phyloP scores from a whole-genome alignment of 1,284 basidiomycete genomes.

The Trametes polyzona region DNA sequence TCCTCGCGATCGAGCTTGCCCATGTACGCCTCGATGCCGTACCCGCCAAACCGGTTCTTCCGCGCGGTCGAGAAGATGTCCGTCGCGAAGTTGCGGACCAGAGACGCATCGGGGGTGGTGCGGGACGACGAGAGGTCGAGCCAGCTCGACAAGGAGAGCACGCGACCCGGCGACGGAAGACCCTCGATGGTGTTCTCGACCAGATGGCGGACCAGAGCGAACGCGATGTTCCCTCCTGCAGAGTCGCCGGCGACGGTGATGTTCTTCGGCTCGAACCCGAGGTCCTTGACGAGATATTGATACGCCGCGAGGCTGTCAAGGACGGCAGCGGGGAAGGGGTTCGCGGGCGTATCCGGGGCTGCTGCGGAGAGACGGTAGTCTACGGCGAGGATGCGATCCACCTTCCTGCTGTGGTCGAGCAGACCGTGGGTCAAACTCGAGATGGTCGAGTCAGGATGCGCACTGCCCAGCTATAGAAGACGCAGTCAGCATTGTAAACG shows the following conservation, averaged over 20 bases:
- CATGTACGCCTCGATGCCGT: constrained; percentile 24
- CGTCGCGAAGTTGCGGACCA: constrained; percentile 18
- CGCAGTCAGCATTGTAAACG: not conserved
- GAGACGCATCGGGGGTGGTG: constrained; percentile 20
- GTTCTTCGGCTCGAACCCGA: constrained; percentile 39
- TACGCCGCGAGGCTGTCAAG: constrained; percentile 46
- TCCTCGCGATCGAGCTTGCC: constrained; percentile 34
- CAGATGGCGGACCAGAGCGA: constrained; percentile 57
- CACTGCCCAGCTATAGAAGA: constrained; percentile 17
- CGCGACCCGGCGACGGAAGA: constrained; percentile 37
- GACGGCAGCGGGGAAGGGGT: constrained; percentile 49
- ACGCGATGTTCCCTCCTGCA: constrained; percentile 73
- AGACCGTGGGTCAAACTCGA: constrained; percentile 25
- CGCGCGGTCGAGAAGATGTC: constrained; percentile 16
- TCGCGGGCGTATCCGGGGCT: constrained; percentile 28
- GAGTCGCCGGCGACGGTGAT: constrained; percentile 74
- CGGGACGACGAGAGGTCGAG: constrained; percentile 38
- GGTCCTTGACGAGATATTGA: constrained; percentile 41
- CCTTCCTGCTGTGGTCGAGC: constrained; percentile 21
- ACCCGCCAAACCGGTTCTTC: constrained; percentile 16
- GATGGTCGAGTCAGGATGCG: constrained; percentile 15
- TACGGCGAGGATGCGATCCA: constrained; percentile 42
- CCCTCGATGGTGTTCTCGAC: constrained; percentile 18
- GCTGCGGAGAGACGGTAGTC: constrained; percentile 30
- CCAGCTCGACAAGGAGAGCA: constrained; percentile 46